Conservation (phyloP, 768 basidiomycete genomes). For the Lactifluus piperatus region DNA sequence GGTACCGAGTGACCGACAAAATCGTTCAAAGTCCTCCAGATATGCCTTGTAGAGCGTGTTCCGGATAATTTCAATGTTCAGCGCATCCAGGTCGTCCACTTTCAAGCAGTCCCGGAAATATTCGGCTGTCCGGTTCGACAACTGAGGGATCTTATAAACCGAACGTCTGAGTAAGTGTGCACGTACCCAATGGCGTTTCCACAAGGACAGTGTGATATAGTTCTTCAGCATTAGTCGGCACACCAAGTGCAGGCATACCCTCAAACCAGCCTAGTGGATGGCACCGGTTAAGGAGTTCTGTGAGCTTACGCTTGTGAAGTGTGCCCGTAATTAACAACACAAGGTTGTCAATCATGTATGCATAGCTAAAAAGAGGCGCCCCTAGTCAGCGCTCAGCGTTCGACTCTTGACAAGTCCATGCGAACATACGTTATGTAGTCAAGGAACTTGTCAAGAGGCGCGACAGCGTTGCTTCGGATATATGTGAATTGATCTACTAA, state of each 20-base stretch:
- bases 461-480: conserved; percentile 81
- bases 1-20: conserved; percentile 66
- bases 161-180: neutral
- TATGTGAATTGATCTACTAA: conserved; percentile 98
- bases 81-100: conserved; percentile 92
- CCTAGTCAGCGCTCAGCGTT: neutral
- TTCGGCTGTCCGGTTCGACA: conserved; percentile 44
- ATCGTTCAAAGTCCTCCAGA: conserved; percentile 92
- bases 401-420: neutral
- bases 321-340: conserved; percentile 96
- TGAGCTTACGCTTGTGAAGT: conserved; percentile 92
- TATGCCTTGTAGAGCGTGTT: conserved; percentile 99
- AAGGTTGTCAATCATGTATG: conserved; percentile 99
- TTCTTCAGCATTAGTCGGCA: conserved; percentile 98
- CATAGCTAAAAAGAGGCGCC: conserved; percentile 50
- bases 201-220: conserved; percentile 94
- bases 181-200: conserved; percentile 91
- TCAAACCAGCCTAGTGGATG: conserved; percentile 97
- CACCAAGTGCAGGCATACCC: conserved; percentile 98
- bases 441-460: conserved; percentile 84
- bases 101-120: conserved; percentile 96
- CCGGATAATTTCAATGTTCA: conserved; percentile 99
- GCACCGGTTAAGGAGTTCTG: conserved; percentile 92
- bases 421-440: conserved; percentile 91
- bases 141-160: neutral